Base-by-base conservation (phyloP, 257 asterid species). In the Gentiana macrophylla region DNA sequence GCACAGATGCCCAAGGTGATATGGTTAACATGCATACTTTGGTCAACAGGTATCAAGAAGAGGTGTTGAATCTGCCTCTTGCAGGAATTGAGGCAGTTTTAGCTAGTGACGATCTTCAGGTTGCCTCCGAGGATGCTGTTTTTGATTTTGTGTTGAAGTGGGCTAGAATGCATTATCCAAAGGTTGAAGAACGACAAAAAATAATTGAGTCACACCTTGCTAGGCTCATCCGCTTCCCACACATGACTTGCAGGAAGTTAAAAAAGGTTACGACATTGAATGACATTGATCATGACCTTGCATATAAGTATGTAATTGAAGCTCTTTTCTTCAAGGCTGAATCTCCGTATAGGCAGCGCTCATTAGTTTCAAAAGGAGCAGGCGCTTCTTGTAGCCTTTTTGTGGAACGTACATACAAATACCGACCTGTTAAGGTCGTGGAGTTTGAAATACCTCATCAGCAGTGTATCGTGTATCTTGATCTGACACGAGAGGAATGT, bases 61-160 rank as follows among this genome's bases (percentile, higher is more conserved):
- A 91, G 65, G 89, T 79, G 8, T 41, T 91, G 72, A 78, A 66
- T 56, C 76, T 87, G 51, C 98, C 96, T 54, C 68, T 91, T 70
- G 77, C 83, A 10, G 96, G 94, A 41, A 46, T 91, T 4, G 89
- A 87, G 72, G 92, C 84, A 38, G 83, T 87, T 57, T 68, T 91
- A 57, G 79, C 65, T 43, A 84, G 94, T 49, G 94, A 86, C 11
- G 79, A 82, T 60, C 75, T 90, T 62, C 94, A 84, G 63, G 84
- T 86, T 37, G 79, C 91, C 53, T 84, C 96, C 2, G 96, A 90
- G 73, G 96, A 86, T 54, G 87, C 76, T 32, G 82, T 90, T n/a
- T 90, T 70, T 35, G 95, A 90, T 52, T 74, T 90, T 32, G 78
- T 76, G 8, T 60, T 90, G 65, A 86, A 79, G 66, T 90, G 98